Evolutionary conservation across 495 filamentous ascomycete genomes (phyloP), one percentile per base, ranked within the genome.

Genomic region (Cercophora scortea): DNA sequence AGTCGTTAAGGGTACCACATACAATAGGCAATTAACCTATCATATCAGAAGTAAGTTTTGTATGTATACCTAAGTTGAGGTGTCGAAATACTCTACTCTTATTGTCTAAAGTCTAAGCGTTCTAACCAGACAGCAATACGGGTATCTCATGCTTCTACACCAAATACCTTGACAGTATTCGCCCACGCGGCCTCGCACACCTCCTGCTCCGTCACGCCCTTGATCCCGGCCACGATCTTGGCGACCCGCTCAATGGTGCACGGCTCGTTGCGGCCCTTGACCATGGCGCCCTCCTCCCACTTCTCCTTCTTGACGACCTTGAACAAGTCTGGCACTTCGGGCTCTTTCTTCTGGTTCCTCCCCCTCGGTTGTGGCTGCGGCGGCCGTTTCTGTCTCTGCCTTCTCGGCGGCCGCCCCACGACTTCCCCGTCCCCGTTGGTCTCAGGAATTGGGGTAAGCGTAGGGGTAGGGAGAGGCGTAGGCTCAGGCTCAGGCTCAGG

Each of bases 231-330:
- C 55, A 98, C 83, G 48, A 89, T 88, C 63, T 83, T 80, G 11
- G 88, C 93, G n/a, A 98, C 88, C 39, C 82, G 82, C 48, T 81
- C 76, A 52, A 96, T 95, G 41, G 81, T 82, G 60, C 83, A 86
- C 19, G 90, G 87, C 69, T 98, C 93, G 66, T 96, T 98, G 17
- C 93, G 78, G 1, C 92, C 88, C 70, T 95, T 96, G 16, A 96
- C 79, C 83, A 95, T 87, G 5, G 68, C 67, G 0, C 89, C 90
- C 62, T 88, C 80, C 41, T 79, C 78, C 81, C 74, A 98, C 67
- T 85, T 95, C 68, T 98, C 93, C 68, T 96, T 96, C 75, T 95
- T 96, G 38, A 96, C 83, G 13, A 63, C 55, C 59, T 71, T 77
- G 60, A 67, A 79, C 41, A 69, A 62, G 50, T 77, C 70, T 6